These are phyloP conservation scores for Fusarium nodosum DNA, from an alignment of 2,329 filamentous ascomycete genomes.

Conservation along the genomic window DNA sequence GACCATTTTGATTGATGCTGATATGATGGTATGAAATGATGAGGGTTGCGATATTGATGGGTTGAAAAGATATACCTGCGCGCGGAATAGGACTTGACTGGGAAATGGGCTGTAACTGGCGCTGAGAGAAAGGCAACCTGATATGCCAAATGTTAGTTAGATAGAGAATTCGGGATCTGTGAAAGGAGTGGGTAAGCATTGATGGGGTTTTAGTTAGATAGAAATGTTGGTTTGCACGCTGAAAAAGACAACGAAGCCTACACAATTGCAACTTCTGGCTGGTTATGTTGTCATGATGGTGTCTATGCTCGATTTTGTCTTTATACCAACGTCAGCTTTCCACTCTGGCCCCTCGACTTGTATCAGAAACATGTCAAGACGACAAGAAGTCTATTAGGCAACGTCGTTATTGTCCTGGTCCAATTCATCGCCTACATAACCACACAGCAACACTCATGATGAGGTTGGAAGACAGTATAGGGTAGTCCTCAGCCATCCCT, in stretches of 20 bases:
- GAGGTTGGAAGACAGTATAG: background rate
- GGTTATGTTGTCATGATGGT: background rate
- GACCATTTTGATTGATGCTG: constrained; percentile 40
- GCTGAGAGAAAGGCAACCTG: constrained; percentile 24
- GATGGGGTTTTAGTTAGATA: constrained; percentile 38
- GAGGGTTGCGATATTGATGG: constrained; percentile 31
- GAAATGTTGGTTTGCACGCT: constrained; percentile 32
- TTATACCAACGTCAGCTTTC: too few relatives aligned
- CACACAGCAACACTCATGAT: background rate
- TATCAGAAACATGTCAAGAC: background rate
- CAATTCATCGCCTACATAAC: too few relatives aligned
- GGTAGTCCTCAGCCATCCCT: background rate
- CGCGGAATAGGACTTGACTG: constrained; percentile 11
- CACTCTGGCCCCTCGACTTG: accelerated
- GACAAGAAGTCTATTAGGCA: background rate
- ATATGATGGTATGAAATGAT: constrained; percentile 43
- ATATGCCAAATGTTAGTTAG: constrained; percentile 39
- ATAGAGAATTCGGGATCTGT: constrained; percentile 30
- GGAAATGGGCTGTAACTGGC: constrained; percentile 24
- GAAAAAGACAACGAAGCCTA: constrained; percentile 8
- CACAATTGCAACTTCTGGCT: background rate
- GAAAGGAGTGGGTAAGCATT: constrained; percentile 35
- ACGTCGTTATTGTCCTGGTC: background rate
- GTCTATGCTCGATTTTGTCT: background rate
- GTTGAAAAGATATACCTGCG: constrained; percentile 39